phyloP scores from a whole-genome alignment of 306 rosid genomes.

The Vigna trinervia region DNA sequence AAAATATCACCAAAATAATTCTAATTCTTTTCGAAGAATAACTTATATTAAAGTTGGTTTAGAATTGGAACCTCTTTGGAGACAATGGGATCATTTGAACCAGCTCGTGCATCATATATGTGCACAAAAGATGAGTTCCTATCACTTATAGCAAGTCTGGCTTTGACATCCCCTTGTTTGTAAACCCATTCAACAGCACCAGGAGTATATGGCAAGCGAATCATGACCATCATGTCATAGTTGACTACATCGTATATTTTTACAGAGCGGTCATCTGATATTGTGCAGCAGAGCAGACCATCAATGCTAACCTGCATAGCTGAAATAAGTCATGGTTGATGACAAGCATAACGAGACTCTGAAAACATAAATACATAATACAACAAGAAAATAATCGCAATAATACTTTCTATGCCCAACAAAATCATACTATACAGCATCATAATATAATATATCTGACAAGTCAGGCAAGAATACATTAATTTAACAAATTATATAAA shows the following conservation, averaged over 20 bases:
- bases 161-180: conserved; percentile 95
- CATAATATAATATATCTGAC: conserved; percentile 16
- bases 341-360: conserved; percentile 45
- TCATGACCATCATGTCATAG: conserved; percentile 99
- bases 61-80: conserved; percentile 73
- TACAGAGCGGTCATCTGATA: conserved; percentile 83
- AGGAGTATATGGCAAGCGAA: conserved; percentile 74
- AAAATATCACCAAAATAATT: conserved; percentile 14
- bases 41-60: conserved; percentile 23
- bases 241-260: conserved; percentile 96
- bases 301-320: conserved; percentile 93
- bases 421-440: background rate
- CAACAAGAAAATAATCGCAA: background rate
- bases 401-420: conserved; percentile 5
- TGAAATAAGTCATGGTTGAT: conserved; percentile 72
- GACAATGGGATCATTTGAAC: conserved; percentile 84
- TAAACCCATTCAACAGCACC: conserved; percentile 99
- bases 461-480: conserved; percentile 35
- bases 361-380: conserved; percentile 28
- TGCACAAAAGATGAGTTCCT: conserved; percentile 77
- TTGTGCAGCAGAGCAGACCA: conserved; percentile 97
- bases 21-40: conserved; percentile 5
- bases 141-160: conserved; percentile 86
- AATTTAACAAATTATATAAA: conserved; percentile 15
- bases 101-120: conserved; percentile 88